Evolutionary conservation across 768 basidiomycete genomes (phyloP), one percentile per base, ranked within the genome.

Genomic region (Collybia sp.): DNA sequence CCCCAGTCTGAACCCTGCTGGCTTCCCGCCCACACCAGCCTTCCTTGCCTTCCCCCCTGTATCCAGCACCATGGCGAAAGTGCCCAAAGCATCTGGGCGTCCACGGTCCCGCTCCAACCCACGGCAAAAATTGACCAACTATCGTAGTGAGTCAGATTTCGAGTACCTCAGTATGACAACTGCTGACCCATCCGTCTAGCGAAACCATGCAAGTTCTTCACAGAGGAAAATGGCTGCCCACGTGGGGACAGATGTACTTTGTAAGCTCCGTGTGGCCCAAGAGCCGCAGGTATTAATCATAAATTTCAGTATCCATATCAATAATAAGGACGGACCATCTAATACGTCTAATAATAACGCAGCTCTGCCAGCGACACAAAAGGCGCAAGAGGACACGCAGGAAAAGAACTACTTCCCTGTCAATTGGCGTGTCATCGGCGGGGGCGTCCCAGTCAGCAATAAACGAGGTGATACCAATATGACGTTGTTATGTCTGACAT

Each of bases 381-480:
- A 63, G 30, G 71, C 72, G 36, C 69, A 70, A 30, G 65, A 58
- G 50, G 25, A 25, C 8, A 4, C 25, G 8, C 62, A 56, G 35
- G 61, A 68, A 55, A 79, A 65, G 50, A 73, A 73, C 47, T 83
- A 69, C 59, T 82, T 78, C 53, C 84, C 85, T 19, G 71, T 88
- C 39, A 72, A 76, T 3, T 88, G 86, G 86, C 73, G 86, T 36
- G 85, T 88, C 11, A 83, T 88, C 42, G 84, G 86, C 0, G 86
- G 86, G 12, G 86, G 86, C 2, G 86, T 88, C n/a, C 25, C 25
- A 25, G 25, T 25, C 25, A 25, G 25, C 25, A 25, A 25, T 25
- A 25, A 25, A 25, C 25, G 25, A 25, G 25, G 25, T 25, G 8
- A 25, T 8, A 25, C 25, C 25, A 25, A 25, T 25, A 25, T 25